These are phyloP conservation scores for Chalciporus chontae DNA, from an alignment of 768 basidiomycete species.

Conservation along the genomic window DNA sequence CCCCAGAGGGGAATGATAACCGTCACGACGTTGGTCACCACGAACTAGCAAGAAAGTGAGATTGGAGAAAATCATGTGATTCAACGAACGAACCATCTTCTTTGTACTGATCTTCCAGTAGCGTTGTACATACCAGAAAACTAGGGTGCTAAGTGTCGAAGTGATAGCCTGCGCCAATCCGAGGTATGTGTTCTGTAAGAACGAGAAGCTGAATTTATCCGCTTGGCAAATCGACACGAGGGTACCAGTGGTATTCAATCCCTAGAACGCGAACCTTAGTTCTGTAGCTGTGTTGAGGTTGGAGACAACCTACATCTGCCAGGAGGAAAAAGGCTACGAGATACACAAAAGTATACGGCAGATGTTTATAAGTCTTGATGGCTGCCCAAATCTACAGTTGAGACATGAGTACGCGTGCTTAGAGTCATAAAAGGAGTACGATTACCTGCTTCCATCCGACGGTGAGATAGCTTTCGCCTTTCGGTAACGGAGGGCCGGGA, in stretches of 20 bases:
- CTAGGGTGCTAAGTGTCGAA: constrained; percentile 67
- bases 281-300: too few species aligned
- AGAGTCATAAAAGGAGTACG: not conserved
- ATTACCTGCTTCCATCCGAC: constrained; percentile 82
- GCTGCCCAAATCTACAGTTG: constrained; percentile 67
- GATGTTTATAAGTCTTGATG: constrained; percentile 66
- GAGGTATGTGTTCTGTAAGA: constrained; percentile 76
- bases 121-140: constrained; percentile 80
- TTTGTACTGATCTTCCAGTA: constrained; percentile 80
- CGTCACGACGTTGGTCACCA: constrained; percentile 72
- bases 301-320: constrained; percentile 52
- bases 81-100: constrained; percentile 54
- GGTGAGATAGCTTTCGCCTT: constrained; percentile 71
- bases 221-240: constrained; percentile 77
- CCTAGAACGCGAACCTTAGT: constrained; percentile 37
- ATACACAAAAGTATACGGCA: constrained; percentile 82
- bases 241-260: constrained; percentile 76
- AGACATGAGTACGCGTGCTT: not conserved
- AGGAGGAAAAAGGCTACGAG: constrained; percentile 75
- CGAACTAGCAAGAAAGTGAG: constrained; percentile 45
- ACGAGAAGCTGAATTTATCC: constrained; percentile 76
- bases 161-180: constrained; percentile 74
- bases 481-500: constrained; percentile 75
- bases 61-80: not conserved
- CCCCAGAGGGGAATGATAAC: constrained; percentile 83